A percentile compares a stretch with the other conserved stretches of the same genome.
These are phyloP conservation scores for Stagonosporopsis chrysanthemi DNA, from an alignment of 2,329 filamentous ascomycete genomes.

Conservation along the genomic window DNA sequence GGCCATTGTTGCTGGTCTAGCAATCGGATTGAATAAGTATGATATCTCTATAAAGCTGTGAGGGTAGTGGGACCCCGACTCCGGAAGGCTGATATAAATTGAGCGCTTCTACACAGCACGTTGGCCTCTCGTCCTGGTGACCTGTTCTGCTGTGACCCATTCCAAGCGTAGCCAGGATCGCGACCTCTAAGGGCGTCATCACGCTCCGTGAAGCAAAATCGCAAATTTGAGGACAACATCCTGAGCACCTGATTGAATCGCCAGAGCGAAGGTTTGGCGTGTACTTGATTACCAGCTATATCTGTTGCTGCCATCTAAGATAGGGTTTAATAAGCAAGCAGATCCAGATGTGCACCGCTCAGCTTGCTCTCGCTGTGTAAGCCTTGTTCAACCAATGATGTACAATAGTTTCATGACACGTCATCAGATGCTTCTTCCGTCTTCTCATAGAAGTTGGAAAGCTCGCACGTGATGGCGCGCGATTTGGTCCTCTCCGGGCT, in stretches of 20 bases:
- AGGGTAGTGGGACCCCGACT: neutral
- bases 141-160: neutral
- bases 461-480: conserved; percentile 7
- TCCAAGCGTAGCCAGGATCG: neutral
- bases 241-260: neutral
- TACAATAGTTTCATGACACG: no score
- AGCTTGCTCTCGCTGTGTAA: neutral
- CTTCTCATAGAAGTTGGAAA: no score
- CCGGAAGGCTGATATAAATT: neutral
- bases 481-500: neutral
- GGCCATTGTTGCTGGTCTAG: conserved; percentile 69
- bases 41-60: conserved; percentile 76
- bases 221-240: no score
- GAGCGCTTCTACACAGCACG: neutral
- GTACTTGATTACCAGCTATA: no score
- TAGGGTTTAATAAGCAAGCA: neutral
- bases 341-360: neutral
- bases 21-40: conserved; percentile 69
- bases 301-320: no score
- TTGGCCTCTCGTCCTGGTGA: neutral
- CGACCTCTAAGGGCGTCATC: neutral
- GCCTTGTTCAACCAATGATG: no score
- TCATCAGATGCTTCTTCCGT: no score
- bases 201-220: neutral
- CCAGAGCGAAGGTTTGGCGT: no score